These are phyloP conservation scores for Fusarium tricinctum DNA, from an alignment of 2,329 filamentous ascomycete genomes.

Conservation along the genomic window DNA sequence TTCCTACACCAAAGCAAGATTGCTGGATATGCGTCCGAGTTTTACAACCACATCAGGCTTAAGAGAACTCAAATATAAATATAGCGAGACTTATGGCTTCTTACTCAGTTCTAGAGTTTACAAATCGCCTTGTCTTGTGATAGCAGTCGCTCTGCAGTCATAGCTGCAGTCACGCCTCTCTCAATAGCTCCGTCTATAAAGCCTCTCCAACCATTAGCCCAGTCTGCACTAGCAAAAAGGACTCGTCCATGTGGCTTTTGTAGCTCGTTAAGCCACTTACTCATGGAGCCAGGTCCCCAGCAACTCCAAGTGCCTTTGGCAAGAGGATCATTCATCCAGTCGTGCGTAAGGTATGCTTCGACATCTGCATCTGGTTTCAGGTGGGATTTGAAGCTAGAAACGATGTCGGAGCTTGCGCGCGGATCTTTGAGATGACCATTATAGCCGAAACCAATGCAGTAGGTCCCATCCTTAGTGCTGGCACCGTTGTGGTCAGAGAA, in stretches of 20 bases:
- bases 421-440: conserved; percentile 16
- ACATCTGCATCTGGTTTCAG: conserved; percentile 23
- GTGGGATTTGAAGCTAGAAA: conserved; percentile 9
- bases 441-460: conserved; percentile 40
- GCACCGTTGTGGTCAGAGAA: conserved; percentile 43
- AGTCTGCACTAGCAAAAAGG: conserved; percentile 43
- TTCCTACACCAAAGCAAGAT: no score
- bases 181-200: conserved; percentile 48
- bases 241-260: conserved; percentile 33
- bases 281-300: conserved; percentile 31
- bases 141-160: neutral
- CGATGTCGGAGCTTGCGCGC: neutral
- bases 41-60: no score
- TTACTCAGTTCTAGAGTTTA: no score
- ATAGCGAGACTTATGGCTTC: no score
- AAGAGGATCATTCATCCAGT: conserved; percentile 39
- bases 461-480: conserved; percentile 1
- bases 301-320: conserved; percentile 38
- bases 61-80: no score
- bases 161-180: conserved; percentile 11
- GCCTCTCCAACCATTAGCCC: conserved; percentile 44
- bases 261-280: conserved; percentile 27
- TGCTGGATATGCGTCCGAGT: no score
- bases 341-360: conserved; percentile 40
- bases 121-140: neutral